A percentile compares a stretch with the other conserved stretches of the same genome.
phyloP scores from a whole-genome alignment of 2,329 filamentous ascomycete species.

The Colletotrichum trifolii region DNA sequence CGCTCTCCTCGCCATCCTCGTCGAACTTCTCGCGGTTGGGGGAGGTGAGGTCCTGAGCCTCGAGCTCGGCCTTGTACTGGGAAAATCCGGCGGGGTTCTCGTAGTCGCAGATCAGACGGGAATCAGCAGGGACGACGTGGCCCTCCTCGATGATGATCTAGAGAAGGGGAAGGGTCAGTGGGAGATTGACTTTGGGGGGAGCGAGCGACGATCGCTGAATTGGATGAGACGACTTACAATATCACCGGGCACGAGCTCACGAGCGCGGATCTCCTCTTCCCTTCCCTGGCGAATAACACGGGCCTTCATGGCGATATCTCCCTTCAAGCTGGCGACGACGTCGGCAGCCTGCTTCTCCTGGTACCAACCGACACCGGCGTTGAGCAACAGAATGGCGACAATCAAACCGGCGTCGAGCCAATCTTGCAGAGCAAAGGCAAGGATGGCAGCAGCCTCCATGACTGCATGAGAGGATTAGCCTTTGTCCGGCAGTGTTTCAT shows the following conservation, averaged over 20 bases:
- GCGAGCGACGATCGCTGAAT: too few species aligned
- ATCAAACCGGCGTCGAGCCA: constrained; percentile 82
- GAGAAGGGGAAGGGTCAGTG: constrained; percentile 6
- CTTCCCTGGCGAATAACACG: constrained; percentile 74
- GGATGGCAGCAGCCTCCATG: constrained; percentile 80
- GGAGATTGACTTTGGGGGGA: constrained; percentile 17
- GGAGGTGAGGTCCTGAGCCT: constrained; percentile 64
- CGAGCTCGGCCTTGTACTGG: constrained; percentile 62
- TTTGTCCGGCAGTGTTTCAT: constrained; percentile 29
- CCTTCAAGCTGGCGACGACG: constrained; percentile 79
- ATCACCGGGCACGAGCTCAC: constrained; percentile 81
- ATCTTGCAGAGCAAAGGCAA: constrained; percentile 79
- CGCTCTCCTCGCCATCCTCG: constrained; percentile 63
- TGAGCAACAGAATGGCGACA: constrained; percentile 78
- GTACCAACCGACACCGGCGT: constrained; percentile 82
- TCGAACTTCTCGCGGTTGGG: constrained; percentile 58
- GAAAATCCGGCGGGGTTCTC: constrained; percentile 67
- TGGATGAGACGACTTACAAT: constrained; percentile 64
- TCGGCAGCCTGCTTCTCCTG: constrained; percentile 85
- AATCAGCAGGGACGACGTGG: constrained; percentile 75
- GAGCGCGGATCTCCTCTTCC: constrained; percentile 76
- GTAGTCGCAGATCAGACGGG: constrained; percentile 79
- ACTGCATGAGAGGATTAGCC: constrained; percentile 50
- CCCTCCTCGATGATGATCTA: constrained; percentile 79
- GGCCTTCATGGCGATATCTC: constrained; percentile 82